Evolutionary conservation across 768 basidiomycete genomes (phyloP), one percentile per base, ranked within the genome.

Genomic region (Russula griseocarnosa): DNA sequence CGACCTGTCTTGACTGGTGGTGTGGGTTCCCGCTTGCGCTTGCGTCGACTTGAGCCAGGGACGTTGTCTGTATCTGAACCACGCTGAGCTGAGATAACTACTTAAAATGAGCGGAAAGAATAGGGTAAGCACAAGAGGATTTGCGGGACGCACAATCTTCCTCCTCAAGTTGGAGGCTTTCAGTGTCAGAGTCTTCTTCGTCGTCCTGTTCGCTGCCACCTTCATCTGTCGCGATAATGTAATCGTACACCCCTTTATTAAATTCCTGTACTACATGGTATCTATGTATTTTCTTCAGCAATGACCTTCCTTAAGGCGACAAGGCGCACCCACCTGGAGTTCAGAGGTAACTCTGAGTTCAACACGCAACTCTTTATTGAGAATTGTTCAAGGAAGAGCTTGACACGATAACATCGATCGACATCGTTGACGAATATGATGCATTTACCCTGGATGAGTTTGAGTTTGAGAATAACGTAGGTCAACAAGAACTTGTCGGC

Each of bases 251-350:
- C 2, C 97, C 97, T 69, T 92, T 91, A 75, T 99, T 99, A 72
- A 99, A 99, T 74, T 98, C 97, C 70, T 99, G 95, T 1, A 99
- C 97, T 2, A 89, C 88, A 71, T 99, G 97, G 71, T 94, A 97
- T 74, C 93, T 94, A 16, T 24, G 1, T 5, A 8, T 30, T 16
- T 52, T 53, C 51, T 51, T 71, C 32, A 70, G 67, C 30, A 47
- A 47, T 24, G 11, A 56, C 24, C n/a, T 8, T 7, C 14, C 3
- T 55, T 22, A n/a, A 16, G 4, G 3, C 6, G 14, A 26, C 6
- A 32, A 49, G 13, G 20, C n/a, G 34, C 47, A 55, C 71, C 32
- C 56, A 86, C 88, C 96, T 84, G 22, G 95, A 97, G 72, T 97
- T 98, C 60, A 98, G 76, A 0, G 97, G 97, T 34, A 99, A 77